These are phyloP conservation scores for Zygoascus meyerae DNA, from an alignment of 1,139 yeast species.

Conservation along the genomic window DNA sequence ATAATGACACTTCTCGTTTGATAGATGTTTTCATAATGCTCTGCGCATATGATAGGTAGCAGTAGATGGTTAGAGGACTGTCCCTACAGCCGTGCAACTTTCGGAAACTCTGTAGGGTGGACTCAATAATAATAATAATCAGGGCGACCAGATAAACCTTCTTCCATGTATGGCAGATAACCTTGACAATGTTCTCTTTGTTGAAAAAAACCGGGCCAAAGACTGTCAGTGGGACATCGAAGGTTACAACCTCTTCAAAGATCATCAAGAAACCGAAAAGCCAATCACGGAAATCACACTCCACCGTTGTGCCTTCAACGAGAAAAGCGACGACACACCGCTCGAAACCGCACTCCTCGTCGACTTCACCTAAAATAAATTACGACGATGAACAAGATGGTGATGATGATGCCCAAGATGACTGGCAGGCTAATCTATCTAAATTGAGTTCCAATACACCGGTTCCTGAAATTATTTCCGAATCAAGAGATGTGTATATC, in stretches of 20 bases:
- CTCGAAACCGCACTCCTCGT: too few relatives aligned
- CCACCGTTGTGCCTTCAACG: neutral
- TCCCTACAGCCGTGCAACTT: neutral
- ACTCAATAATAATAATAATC: too few relatives aligned
- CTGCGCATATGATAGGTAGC: neutral
- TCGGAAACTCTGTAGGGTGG: too few relatives aligned
- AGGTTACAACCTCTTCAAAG: too few relatives aligned
- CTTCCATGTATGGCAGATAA: too few relatives aligned
- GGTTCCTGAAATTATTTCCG: neutral
- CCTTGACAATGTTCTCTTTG: too few relatives aligned
- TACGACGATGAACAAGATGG: too few relatives aligned
- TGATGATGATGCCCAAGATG: conserved; percentile 8
- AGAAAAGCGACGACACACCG: neutral
- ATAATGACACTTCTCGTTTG: conserved; percentile 6
- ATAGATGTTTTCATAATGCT: neutral
- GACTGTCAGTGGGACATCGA: too few relatives aligned
- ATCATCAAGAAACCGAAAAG: neutral
- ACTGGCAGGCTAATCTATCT: conserved; percentile 18
- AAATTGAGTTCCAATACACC: conserved; percentile 13
- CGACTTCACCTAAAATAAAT: too few relatives aligned
- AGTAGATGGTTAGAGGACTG: neutral
- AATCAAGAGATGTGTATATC: conserved; percentile 2
- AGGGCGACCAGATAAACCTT: too few relatives aligned
- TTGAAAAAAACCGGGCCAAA: too few relatives aligned
- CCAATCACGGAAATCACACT: neutral